Percentiles rank a stretch among this genome's conserved stretches.
Conservation (phyloP, 2,329 filamentous ascomycete genomes). For the Exophiala dermatitidis region DNA sequence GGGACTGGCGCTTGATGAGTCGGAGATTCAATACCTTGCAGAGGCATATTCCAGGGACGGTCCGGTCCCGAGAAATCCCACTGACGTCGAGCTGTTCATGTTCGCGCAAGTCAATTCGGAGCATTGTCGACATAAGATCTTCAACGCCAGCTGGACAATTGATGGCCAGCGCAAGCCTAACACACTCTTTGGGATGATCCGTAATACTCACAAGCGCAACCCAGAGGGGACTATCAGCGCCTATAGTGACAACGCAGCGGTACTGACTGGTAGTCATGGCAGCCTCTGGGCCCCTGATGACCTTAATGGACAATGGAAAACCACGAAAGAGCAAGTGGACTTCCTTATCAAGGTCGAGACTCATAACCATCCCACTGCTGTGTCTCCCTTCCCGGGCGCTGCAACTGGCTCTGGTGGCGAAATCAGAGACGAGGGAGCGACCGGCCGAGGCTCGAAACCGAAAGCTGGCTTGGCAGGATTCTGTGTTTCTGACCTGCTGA, state of each 20-base stretch:
- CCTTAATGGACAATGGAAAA: conserved; percentile 76
- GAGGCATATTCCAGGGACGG: conserved; percentile 64
- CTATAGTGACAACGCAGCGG: conserved; percentile 97
- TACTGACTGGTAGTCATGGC: conserved; percentile 64
- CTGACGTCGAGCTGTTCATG: conserved; percentile 97
- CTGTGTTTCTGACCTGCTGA: conserved; percentile 88
- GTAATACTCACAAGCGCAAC: conserved; percentile 76
- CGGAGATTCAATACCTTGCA: conserved; percentile 92
- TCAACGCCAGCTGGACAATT: conserved; percentile 95
- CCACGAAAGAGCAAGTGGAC: conserved; percentile 79
- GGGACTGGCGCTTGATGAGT: conserved; percentile 77
- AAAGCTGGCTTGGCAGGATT: conserved; percentile 90
- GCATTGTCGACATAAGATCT: conserved; percentile 82
- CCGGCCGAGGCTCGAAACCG: conserved; percentile 83
- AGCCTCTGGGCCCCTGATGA: conserved; percentile 84
- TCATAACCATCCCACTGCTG: conserved; percentile 94
- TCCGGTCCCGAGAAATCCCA: conserved; percentile 55
- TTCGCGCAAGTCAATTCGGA: conserved; percentile 99
- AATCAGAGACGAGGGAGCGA: conserved; percentile 90
- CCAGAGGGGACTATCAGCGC: conserved; percentile 83
- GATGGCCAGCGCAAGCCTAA: conserved; percentile 72
- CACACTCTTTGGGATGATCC: conserved; percentile 91
- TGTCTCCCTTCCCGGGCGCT: conserved; percentile 86
- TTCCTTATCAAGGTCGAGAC: conserved; percentile 93
- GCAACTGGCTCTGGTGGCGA: conserved; percentile 94